Conservation (phyloP, 1,284 basidiomycete genomes). For the Ceratobasidium sp. region DNA sequence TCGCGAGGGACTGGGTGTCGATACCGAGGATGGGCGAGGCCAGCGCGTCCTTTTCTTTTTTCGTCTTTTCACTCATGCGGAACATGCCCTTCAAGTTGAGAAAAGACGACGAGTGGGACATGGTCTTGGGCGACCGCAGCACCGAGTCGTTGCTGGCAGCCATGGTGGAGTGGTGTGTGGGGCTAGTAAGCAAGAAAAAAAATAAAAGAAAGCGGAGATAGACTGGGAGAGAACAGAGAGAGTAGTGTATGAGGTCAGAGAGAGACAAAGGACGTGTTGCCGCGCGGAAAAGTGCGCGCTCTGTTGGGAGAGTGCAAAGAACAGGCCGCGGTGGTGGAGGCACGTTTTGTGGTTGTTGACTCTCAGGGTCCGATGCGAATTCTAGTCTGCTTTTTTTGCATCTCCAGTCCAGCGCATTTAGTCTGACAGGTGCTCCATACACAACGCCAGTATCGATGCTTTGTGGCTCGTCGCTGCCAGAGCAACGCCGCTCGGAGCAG, state of each 20-base stretch:
- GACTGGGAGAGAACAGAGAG: background rate
- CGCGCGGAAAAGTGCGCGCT: constrained; percentile 28
- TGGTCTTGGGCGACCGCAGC: constrained; percentile 6
- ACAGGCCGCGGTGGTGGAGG: constrained; percentile 11
- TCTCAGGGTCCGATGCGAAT: constrained; percentile 28
- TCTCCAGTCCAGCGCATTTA: too few relatives aligned
- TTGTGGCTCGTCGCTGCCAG: too few relatives aligned
- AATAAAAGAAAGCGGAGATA: constrained; percentile 19
- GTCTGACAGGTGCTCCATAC: too few relatives aligned
- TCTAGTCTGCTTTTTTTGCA: background rate
- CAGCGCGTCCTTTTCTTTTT: constrained; percentile 34
- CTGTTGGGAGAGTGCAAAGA: constrained; percentile 7
- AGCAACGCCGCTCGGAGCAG: too few relatives aligned
- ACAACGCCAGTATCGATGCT: too few relatives aligned
- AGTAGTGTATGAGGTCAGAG: background rate
- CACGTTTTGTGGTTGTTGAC: constrained; percentile 39
- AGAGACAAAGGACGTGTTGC: background rate
- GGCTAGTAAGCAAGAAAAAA: constrained; percentile 1
- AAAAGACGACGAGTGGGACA: constrained; percentile 30
- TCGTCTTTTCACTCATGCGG: constrained; percentile 18
- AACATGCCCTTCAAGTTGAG: constrained; percentile 34
- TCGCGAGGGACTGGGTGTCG: constrained; percentile 20
- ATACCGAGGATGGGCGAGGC: constrained; percentile 13
- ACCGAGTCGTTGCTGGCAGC: constrained; percentile 8
- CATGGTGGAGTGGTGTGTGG: constrained; percentile 3